These are phyloP conservation scores for Penicillium sp. DNA, from an alignment of 2,329 filamentous ascomycete species.

Conservation along the genomic window DNA sequence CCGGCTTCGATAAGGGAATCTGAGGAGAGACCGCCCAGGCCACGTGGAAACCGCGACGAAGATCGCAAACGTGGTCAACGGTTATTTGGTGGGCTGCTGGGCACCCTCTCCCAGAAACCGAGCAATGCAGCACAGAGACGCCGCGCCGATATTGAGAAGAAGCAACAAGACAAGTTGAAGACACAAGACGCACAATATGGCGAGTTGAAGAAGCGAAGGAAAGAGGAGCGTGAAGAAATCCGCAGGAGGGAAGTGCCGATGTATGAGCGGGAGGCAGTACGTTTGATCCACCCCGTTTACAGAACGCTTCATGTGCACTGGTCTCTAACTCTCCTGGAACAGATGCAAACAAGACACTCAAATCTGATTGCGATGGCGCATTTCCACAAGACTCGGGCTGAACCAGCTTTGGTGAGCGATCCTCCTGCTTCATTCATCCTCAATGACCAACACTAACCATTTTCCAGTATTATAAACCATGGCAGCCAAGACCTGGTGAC, in stretches of 20 bases:
- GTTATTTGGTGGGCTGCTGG: conserved; percentile 80
- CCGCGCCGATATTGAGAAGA: conserved; percentile 77
- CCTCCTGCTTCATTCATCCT: neutral
- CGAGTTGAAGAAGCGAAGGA: conserved; percentile 64
- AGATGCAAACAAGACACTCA: conserved; percentile 75
- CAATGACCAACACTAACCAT: conserved; percentile 20
- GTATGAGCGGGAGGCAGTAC: conserved; percentile 75
- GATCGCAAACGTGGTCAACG: conserved; percentile 84
- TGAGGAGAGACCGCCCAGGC: conserved; percentile 18
- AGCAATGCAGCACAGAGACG: conserved; percentile 65
- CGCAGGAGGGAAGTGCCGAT: conserved; percentile 70
- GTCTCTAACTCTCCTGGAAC: conserved; percentile 12
- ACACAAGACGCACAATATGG: conserved; percentile 72
- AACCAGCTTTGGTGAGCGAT: conserved; percentile 71
- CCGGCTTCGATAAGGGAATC: conserved; percentile 14
- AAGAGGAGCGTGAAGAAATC: conserved; percentile 61
- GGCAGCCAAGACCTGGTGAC: conserved; percentile 70
- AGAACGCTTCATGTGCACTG: conserved; percentile 20
- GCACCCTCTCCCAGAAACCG: conserved; percentile 73
- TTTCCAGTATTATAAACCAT: conserved; percentile 79
- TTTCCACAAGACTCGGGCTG: conserved; percentile 69
- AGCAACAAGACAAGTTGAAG: conserved; percentile 77
- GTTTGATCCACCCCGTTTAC: conserved; percentile 34
- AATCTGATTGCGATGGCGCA: conserved; percentile 71
- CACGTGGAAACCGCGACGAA: conserved; percentile 56